A percentile compares a stretch with the other conserved stretches of the same genome.
These are phyloP conservation scores for Rhodotorula sp. DNA, from an alignment of 1,284 basidiomycete species.

Conservation along the genomic window DNA sequence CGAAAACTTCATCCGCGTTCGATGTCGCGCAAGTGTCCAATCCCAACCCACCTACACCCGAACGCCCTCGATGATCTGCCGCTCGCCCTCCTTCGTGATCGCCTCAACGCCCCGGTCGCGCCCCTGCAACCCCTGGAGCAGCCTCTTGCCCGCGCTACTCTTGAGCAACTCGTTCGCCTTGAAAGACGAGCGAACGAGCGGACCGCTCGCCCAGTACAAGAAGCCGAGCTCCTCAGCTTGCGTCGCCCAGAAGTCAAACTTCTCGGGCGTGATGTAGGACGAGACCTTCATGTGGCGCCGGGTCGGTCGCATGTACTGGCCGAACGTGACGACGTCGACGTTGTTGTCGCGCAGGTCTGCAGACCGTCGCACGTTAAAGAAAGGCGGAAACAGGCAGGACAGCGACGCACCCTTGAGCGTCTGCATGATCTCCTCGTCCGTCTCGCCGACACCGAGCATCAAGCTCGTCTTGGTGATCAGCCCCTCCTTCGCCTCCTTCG, in stretches of 20 bases:
- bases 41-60: background rate
- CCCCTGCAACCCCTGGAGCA: conserved; percentile 44
- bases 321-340: conserved; percentile 98
- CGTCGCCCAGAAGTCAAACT: conserved; percentile 88
- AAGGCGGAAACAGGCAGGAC: background rate
- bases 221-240: conserved; percentile 92
- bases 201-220: conserved; percentile 94
- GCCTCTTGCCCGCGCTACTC: conserved; percentile 36
- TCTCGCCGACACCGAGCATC: conserved; percentile 97
- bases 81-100: conserved; percentile 29
- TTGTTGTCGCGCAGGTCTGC: conserved; percentile 81
- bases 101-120: conserved; percentile 21
- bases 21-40: background rate
- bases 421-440: conserved; percentile 75
- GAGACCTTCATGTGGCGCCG: conserved; percentile 99
- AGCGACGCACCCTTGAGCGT: conserved; percentile 72
- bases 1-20: background rate
- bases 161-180: conserved; percentile 63
- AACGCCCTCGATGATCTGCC: conserved; percentile 30
- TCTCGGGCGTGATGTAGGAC: conserved; percentile 87
- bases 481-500: conserved; percentile 66
- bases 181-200: conserved; percentile 92
- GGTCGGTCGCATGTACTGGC: conserved; percentile 99
- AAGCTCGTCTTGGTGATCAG: conserved; percentile 96
- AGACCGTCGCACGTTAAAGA: too few species aligned